These are phyloP conservation scores for Paecilomyces dactylethromorphus DNA, from an alignment of 2,329 filamentous ascomycete species.

Conservation along the genomic window DNA sequence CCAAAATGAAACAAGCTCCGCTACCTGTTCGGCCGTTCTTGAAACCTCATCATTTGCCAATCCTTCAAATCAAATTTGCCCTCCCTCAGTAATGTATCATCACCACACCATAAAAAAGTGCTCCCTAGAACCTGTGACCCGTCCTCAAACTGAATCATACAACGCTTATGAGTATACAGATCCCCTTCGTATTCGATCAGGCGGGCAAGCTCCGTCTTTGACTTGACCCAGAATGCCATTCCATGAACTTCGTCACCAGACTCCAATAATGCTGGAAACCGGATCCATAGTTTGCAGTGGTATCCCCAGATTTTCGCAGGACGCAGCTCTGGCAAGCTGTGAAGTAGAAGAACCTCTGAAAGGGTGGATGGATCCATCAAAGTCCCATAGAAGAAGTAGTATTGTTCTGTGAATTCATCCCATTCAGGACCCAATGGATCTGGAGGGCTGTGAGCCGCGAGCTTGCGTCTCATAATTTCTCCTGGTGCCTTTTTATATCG, in stretches of 20 bases:
- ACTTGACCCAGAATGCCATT: constrained; percentile 4
- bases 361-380: constrained; percentile 14
- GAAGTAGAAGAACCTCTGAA: constrained; percentile 1
- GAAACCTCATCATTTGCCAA: constrained; percentile 3
- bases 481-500: neutral
- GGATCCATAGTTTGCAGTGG: constrained; percentile 5
- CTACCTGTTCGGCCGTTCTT: neutral
- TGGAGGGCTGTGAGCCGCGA: neutral
- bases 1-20: neutral
- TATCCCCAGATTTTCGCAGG: constrained; percentile 4
- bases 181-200: constrained; percentile 3
- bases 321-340: neutral
- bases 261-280: constrained; percentile 7
- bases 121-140: neutral
- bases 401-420: constrained; percentile 1
- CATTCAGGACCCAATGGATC: neutral
- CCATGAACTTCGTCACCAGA: constrained; percentile 1
- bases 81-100: constrained; percentile 3
- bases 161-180: neutral
- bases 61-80: constrained; percentile 8
- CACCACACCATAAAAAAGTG: constrained; percentile 5
- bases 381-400: constrained; percentile 24
- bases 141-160: constrained; percentile 5
- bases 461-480: neutral
- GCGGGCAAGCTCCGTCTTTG: neutral